Percentiles rank a stretch among this genome's conserved stretches.
Conservation (phyloP, 306 rosid genomes). For the Glycine soja region DNA sequence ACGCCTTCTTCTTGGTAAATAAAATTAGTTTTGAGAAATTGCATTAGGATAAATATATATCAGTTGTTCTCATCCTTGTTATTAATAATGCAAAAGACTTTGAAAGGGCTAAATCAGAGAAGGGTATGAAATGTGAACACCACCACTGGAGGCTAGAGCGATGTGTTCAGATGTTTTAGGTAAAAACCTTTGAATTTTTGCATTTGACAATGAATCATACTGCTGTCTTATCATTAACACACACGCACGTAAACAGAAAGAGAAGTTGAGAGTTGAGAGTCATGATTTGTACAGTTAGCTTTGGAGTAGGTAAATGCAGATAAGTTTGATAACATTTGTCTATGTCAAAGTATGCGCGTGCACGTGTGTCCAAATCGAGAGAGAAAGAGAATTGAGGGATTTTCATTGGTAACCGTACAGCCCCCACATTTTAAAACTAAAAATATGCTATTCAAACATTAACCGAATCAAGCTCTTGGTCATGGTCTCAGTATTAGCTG, state of each 20-base stretch:
- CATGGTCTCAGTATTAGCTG: conserved; percentile 38
- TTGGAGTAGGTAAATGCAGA: conserved; percentile 44
- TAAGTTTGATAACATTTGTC: conserved; percentile 47
- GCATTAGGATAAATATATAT: background rate
- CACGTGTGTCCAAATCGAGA: conserved; percentile 47
- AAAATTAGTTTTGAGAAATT: conserved; percentile 12
- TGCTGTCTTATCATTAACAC: conserved; percentile 36
- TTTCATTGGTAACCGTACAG: conserved; percentile 42
- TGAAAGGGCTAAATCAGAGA: background rate
- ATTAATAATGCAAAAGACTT: conserved; percentile 1
- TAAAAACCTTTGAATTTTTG: conserved; percentile 39
- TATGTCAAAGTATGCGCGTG: conserved; percentile 54
- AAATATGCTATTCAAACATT: conserved; percentile 43
- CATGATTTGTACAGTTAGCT: conserved; percentile 35
- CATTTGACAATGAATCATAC: conserved; percentile 42
- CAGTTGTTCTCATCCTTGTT: background rate
- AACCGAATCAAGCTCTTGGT: conserved; percentile 44
- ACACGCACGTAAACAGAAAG: conserved; percentile 34
- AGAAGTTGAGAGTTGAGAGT: background rate
- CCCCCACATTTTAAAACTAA: conserved; percentile 44
- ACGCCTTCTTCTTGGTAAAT: background rate
- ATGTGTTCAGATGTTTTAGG: conserved; percentile 29
- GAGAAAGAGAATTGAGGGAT: background rate
- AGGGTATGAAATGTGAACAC: conserved; percentile 19
- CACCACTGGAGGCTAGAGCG: background rate